phyloP scores from a whole-genome alignment of 148 eudicot genomes.

The Polygonum maritimum region DNA sequence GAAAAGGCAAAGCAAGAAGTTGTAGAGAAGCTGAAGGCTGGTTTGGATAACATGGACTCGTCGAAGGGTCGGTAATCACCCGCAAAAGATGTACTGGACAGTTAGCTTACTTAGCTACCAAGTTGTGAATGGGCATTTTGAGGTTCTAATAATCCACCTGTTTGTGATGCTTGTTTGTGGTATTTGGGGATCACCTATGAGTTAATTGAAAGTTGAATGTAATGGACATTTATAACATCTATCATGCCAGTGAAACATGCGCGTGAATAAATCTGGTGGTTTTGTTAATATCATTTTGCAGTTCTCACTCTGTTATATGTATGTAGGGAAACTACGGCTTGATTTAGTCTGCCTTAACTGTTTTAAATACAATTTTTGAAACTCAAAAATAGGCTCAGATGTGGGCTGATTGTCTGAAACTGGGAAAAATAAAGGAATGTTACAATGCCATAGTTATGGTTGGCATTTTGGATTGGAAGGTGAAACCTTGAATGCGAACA shows the following conservation, averaged over 20 bases:
- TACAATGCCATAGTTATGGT: too few species aligned
- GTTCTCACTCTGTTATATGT: not conserved
- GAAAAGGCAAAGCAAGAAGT: slow-evolving; percentile 42
- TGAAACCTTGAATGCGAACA: too few species aligned
- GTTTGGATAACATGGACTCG: slow-evolving; percentile 33
- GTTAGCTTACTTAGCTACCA: not conserved
- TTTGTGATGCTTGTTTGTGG: not conserved
- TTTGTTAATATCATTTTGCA: not conserved
- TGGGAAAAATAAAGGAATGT: too few species aligned
- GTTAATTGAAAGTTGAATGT: not conserved
- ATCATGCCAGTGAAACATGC: not conserved
- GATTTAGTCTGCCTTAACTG: not conserved
- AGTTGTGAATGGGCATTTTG: not conserved
- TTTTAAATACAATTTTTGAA: not conserved
- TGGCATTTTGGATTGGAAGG: too few species aligned
- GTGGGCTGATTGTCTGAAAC: too few species aligned
- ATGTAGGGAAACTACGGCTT: too few species aligned
- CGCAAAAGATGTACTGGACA: not conserved
- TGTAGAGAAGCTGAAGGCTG: slow-evolving; percentile 51
- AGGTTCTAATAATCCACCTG: not conserved
- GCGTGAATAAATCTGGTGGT: not conserved
- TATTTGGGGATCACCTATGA: not conserved
- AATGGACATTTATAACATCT: not conserved
- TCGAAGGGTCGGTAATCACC: slow-evolving; percentile 1
- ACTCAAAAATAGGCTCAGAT: not conserved